phyloP scores from a whole-genome alignment of 2,329 filamentous ascomycete species.

The Trematosphaeria pertusa region DNA sequence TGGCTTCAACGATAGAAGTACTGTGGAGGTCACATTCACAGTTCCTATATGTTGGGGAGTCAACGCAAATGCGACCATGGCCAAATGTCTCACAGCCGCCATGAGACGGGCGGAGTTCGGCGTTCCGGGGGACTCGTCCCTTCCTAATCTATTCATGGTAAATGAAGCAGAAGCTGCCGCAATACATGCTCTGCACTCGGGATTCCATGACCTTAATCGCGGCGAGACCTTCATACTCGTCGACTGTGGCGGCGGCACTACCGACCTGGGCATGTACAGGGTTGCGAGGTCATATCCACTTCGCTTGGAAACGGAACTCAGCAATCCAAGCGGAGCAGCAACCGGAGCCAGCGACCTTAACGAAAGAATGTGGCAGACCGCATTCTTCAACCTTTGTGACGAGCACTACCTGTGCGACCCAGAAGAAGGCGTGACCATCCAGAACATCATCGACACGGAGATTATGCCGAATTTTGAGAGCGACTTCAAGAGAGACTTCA shows the following conservation, averaged over 20 bases:
- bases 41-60: constrained; percentile 19
- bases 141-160: constrained; percentile 20
- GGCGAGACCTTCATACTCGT: not conserved
- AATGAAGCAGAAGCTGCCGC: constrained; percentile 27
- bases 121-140: not conserved
- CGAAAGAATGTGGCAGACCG: too few relatives aligned
- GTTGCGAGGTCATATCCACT: too few relatives aligned
- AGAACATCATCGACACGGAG: constrained; percentile 12
- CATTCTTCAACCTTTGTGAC: constrained; percentile 1
- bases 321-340: too few relatives aligned
- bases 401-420: constrained; percentile 10
- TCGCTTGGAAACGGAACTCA: too few relatives aligned
- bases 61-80: constrained; percentile 12
- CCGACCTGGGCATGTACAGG: too few relatives aligned
- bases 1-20: constrained; percentile 1
- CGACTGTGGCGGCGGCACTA: constrained; percentile 1
- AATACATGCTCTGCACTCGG: constrained; percentile 6
- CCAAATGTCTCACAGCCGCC: constrained; percentile 9
- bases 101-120: constrained; percentile 13
- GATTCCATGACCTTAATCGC: not conserved
- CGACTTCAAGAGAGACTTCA: constrained; percentile 13
- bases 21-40: constrained; percentile 17
- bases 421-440: not conserved
- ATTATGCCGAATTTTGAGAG: constrained; percentile 21
- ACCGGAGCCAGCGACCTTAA: too few relatives aligned